phyloP scores from a whole-genome alignment of 495 filamentous ascomycete genomes.

The Penicillium ochrochloron region DNA sequence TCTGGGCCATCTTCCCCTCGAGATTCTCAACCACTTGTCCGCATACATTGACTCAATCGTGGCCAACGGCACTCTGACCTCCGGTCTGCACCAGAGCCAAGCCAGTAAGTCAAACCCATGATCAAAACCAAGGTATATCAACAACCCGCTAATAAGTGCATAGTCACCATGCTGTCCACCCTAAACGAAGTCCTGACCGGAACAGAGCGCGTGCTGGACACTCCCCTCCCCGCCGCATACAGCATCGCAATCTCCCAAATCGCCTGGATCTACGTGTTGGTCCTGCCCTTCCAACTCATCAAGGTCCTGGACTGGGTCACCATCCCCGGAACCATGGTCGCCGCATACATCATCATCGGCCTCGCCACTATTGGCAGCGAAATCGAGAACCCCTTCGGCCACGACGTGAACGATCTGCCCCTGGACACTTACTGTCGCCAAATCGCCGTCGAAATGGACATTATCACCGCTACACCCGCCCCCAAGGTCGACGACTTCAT shows the following conservation, averaged over 20 bases:
- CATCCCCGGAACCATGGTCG: constrained; percentile 83
- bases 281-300: constrained; percentile 84
- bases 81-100: constrained; percentile 51
- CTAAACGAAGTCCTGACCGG: constrained; percentile 77
- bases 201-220: constrained; percentile 82
- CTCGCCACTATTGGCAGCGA: constrained; percentile 83
- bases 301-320: constrained; percentile 68
- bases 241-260: constrained; percentile 85
- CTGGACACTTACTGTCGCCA: constrained; percentile 77
- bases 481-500: constrained; percentile 63
- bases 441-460: constrained; percentile 72
- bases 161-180: constrained; percentile 44
- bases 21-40: constrained; percentile 74
- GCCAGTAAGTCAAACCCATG: constrained; percentile 42
- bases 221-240: constrained; percentile 84
- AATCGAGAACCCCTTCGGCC: constrained; percentile 88
- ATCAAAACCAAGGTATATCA: background rate
- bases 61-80: constrained; percentile 58
- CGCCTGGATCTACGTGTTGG: constrained; percentile 82
- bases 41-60: constrained; percentile 64
- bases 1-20: constrained; percentile 76
- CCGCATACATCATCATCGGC: constrained; percentile 90
- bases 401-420: constrained; percentile 85
- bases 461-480: constrained; percentile 64
- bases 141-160: background rate